Evolutionary conservation across 2,329 filamentous ascomycete species (phyloP).

Genomic region (Microdochium nivale): DNA sequence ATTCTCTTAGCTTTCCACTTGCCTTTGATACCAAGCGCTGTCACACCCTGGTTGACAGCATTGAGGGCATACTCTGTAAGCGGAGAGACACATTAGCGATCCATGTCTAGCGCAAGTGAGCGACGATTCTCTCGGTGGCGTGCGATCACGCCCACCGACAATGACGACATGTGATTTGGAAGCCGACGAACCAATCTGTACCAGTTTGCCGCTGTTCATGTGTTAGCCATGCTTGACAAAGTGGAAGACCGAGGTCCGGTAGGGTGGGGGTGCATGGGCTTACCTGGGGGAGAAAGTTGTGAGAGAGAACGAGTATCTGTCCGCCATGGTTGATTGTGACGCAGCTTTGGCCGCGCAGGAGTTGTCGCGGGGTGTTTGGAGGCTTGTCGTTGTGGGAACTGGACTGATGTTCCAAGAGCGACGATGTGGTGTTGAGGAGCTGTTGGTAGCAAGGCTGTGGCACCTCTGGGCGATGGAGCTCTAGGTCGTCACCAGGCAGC

Average conservation of each 20-base stretch:
- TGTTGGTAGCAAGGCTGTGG: constrained; percentile 5
- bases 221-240: constrained; percentile 33
- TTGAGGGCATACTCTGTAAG: constrained; percentile 91
- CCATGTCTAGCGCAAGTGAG: neutral
- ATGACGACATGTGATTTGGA: constrained; percentile 2
- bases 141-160: neutral
- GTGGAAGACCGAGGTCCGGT: constrained; percentile 10
- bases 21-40: constrained; percentile 98
- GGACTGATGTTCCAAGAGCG: constrained; percentile 1
- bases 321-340: constrained; percentile 61
- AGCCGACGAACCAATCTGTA: constrained; percentile 73
- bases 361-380: constrained; percentile 3
- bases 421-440: constrained; percentile 1
- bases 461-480: constrained; percentile 6
- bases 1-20: constrained; percentile 15
- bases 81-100: constrained; percentile 4
- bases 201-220: constrained; percentile 78
- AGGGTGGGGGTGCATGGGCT: constrained; percentile 24
- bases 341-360: constrained; percentile 4
- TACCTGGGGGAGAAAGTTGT: constrained; percentile 99
- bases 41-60: constrained; percentile 98
- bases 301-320: constrained; percentile 98
- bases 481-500: neutral
- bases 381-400: neutral
- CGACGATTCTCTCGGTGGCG: neutral